Conservation (phyloP, 148 eudicot genomes). For the Persicaria tinctoria region DNA sequence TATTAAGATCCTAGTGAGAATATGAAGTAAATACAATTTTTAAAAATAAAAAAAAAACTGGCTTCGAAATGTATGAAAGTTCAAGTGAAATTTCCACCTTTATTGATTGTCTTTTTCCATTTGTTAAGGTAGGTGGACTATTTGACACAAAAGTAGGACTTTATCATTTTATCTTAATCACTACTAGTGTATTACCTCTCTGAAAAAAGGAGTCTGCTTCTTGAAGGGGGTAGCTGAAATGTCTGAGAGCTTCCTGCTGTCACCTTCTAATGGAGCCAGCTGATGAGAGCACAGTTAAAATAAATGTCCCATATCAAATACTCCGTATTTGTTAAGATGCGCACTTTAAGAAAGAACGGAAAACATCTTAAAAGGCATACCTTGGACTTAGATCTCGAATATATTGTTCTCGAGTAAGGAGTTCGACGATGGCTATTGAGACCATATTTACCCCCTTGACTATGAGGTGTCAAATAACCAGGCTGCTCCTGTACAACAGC, state of each 20-base stretch:
- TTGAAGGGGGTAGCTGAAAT: slow-evolving; percentile 35
- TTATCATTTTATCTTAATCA: not conserved
- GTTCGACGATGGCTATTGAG: slow-evolving; percentile 47
- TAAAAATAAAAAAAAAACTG: not conserved
- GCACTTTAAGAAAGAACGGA: not conserved
- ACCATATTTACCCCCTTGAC: slow-evolving; percentile 46
- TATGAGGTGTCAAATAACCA: slow-evolving; percentile 53
- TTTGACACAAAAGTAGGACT: not conserved
- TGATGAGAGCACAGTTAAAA: slow-evolving; percentile 18
- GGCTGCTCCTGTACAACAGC: slow-evolving; percentile 52
- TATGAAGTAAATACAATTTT: not conserved
- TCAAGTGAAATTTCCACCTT: not conserved
- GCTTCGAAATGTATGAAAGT: not conserved
- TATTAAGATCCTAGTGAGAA: not conserved
- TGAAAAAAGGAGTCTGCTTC: slow-evolving; percentile 39
- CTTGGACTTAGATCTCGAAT: slow-evolving; percentile 54
- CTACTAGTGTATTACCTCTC: slow-evolving; percentile 37
- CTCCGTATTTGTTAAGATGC: not conserved
- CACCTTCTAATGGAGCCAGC: slow-evolving; percentile 46
- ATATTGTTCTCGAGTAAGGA: slow-evolving; percentile 74
- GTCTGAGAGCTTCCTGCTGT: slow-evolving; percentile 28
- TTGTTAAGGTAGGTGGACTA: not conserved
- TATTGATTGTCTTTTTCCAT: not conserved
- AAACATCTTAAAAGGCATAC: slow-evolving; percentile 21
- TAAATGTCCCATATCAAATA: not conserved